Evolutionary conservation across 805 yeast genomes (phyloP), one percentile per base, ranked within the genome.

Genomic region (Cyberlindnera americana): DNA sequence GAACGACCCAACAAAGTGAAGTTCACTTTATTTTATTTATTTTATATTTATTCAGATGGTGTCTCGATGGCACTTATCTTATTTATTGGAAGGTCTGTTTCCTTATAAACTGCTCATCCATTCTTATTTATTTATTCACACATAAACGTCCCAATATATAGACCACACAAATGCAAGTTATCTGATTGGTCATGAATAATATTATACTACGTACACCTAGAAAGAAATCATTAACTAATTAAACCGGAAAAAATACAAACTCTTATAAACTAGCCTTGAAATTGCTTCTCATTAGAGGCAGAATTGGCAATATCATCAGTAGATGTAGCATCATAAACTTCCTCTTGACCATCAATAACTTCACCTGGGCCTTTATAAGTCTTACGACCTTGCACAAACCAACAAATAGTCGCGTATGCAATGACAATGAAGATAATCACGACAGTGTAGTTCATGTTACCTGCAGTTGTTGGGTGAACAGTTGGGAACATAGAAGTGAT

Each of bases 1-100:
- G 74, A 85, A 85, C 65, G 95, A 85, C 59, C 93, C 91, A 32
- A 70, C 85, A 26, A 83, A 84, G 67, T 83, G 67, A 60, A 34
- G 24, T 29, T 33, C 24, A 21, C 23, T n/a, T 32, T 22, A 8
- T 11, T 16, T 12, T 17, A 36, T 5, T 31, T 36, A n/a, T 23
- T 29, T n/a, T 26, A 18, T 29, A 36, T 36, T 29, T 37, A 29
- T 23, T 32, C 23, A 21, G 10, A 21, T 21, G 23, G 23, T 21
- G 6, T 21, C 23, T 21, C 23, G 9, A 21, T 21, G 6, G 23
- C 23, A 21, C 10, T 21, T 21, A 6, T 10, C n/a, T n/a, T n/a
- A n/a, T n/a, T n/a, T n/a, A n/a, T n/a, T n/a, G n/a, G n/a, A n/a
- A n/a, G n/a, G n/a, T n/a, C n/a, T n/a, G n/a, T n/a, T n/a, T n/a